Percentiles rank a stretch among this genome's conserved stretches.
phyloP scores from a whole-genome alignment of 768 basidiomycete species.

The Tylopilus sp. region DNA sequence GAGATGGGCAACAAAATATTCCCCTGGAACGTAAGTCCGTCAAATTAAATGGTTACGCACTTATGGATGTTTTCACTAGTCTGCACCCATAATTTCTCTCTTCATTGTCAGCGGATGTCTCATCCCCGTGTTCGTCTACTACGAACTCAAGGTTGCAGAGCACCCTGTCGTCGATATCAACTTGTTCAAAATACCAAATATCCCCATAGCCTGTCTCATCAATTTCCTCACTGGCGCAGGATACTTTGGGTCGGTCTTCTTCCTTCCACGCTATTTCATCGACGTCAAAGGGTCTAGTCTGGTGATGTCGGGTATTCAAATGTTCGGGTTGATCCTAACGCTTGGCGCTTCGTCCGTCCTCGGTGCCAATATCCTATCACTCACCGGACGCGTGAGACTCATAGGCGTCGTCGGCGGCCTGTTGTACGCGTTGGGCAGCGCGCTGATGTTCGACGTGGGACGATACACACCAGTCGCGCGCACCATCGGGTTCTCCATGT shows the following conservation, averaged over 20 bases:
- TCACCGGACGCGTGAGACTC: slow-evolving; percentile 31
- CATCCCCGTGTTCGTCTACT: slow-evolving; percentile 33
- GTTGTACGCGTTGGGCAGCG: slow-evolving; percentile 33
- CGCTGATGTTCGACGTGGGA: slow-evolving; percentile 32
- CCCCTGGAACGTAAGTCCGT: slow-evolving; percentile 31
- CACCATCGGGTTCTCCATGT: slow-evolving; percentile 31
- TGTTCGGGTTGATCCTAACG: slow-evolving; percentile 34
- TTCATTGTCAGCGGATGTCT: slow-evolving; percentile 31
- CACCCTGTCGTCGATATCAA: slow-evolving; percentile 34
- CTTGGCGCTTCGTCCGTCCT: slow-evolving; percentile 34
- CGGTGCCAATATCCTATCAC: slow-evolving; percentile 33
- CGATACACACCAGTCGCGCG: slow-evolving; percentile 26
- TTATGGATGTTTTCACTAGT: slow-evolving; percentile 18
- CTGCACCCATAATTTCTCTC: slow-evolving; percentile 26
- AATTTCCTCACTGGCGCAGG: slow-evolving; percentile 38
- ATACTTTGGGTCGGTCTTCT: slow-evolving; percentile 37
- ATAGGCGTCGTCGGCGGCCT: slow-evolving; percentile 30
- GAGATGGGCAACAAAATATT: slow-evolving; percentile 38
- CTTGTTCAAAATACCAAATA: slow-evolving; percentile 33
- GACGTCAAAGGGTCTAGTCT: slow-evolving; percentile 33
- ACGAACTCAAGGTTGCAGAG: slow-evolving; percentile 32
- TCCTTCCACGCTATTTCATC: slow-evolving; percentile 39
- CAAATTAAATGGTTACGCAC: background rate
- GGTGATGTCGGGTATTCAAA: slow-evolving; percentile 33
- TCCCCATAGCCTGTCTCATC: slow-evolving; percentile 34